These are phyloP conservation scores for Starmerella kuoi DNA, from an alignment of 805 yeast genomes.

Conservation along the genomic window DNA sequence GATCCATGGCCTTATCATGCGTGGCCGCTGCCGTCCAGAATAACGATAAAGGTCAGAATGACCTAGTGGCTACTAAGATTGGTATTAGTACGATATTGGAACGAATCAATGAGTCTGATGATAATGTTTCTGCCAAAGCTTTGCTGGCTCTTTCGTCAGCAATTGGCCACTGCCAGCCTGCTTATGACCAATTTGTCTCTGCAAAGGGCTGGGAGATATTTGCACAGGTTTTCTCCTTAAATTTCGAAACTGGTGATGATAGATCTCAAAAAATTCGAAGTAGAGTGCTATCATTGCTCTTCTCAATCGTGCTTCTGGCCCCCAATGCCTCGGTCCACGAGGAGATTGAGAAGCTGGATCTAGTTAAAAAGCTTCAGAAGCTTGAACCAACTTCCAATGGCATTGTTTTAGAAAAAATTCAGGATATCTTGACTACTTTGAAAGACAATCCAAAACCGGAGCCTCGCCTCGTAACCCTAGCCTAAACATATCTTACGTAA, in stretches of 20 bases:
- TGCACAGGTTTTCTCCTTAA: conserved; percentile 22
- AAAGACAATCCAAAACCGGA: conserved; percentile 10
- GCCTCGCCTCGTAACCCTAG: conserved; percentile 3
- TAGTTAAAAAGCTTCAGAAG: conserved; percentile 3
- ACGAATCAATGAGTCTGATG: conserved; percentile 22
- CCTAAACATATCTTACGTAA: background rate
- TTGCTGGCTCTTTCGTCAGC: conserved; percentile 66
- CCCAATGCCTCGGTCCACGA: conserved; percentile 11
- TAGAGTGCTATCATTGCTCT: conserved; percentile 18
- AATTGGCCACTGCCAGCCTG: conserved; percentile 53
- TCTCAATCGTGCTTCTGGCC: conserved; percentile 12
- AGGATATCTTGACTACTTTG: conserved; percentile 8
- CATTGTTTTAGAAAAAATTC: conserved; percentile 11
- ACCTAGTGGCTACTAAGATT: conserved; percentile 32
- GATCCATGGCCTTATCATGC: conserved; percentile 53
- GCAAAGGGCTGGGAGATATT: conserved; percentile 53
- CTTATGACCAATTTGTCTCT: conserved; percentile 43
- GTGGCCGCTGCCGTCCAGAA: conserved; percentile 91
- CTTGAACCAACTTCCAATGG: conserved; percentile 4
- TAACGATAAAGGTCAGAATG: conserved; percentile 62
- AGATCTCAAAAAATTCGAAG: conserved; percentile 9
- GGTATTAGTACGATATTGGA: conserved; percentile 27
- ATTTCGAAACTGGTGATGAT: conserved; percentile 6
- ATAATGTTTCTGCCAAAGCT: conserved; percentile 45
- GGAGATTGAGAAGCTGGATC: conserved; percentile 8